Evolutionary conservation across 495 filamentous ascomycete species (phyloP).

Genomic region (Aspergillus hancockii): DNA sequence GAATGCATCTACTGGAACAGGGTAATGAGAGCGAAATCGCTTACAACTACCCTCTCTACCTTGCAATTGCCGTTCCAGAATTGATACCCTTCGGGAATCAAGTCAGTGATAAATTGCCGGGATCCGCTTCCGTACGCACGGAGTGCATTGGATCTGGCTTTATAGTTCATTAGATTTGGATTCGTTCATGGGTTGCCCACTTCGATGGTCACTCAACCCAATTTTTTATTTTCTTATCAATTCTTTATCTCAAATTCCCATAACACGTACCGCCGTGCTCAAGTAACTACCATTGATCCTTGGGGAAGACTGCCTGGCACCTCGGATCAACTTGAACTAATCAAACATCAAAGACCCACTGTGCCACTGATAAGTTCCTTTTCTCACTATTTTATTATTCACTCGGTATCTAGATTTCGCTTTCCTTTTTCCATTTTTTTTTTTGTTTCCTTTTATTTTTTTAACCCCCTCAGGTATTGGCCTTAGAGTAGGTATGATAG

Average conservation of each 20-base stretch:
- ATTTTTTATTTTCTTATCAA: not conserved
- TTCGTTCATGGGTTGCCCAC: not conserved
- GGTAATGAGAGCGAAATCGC: not conserved
- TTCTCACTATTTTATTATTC: too few species aligned
- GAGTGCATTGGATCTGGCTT: not conserved
- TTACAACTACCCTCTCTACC: not conserved
- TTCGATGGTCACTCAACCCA: not conserved
- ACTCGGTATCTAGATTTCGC: not conserved
- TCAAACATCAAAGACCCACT: not conserved
- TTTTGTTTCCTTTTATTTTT: not conserved
- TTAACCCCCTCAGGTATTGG: not conserved
- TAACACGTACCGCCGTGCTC: not conserved
- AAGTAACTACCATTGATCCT: not conserved
- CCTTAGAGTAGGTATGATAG: slow-evolving; percentile 1
- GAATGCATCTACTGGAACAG: not conserved
- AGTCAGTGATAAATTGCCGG: not conserved
- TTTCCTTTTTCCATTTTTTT: not conserved
- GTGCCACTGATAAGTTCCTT: not conserved
- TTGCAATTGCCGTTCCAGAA: not conserved
- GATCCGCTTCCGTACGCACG: not conserved
- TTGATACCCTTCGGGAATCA: not conserved
- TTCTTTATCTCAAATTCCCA: not conserved
- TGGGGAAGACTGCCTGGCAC: not conserved
- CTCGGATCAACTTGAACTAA: not conserved
- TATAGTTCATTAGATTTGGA: not conserved